Evolutionary conservation across 1,139 yeast species (phyloP).

Genomic region (Protomyces inouyei): DNA sequence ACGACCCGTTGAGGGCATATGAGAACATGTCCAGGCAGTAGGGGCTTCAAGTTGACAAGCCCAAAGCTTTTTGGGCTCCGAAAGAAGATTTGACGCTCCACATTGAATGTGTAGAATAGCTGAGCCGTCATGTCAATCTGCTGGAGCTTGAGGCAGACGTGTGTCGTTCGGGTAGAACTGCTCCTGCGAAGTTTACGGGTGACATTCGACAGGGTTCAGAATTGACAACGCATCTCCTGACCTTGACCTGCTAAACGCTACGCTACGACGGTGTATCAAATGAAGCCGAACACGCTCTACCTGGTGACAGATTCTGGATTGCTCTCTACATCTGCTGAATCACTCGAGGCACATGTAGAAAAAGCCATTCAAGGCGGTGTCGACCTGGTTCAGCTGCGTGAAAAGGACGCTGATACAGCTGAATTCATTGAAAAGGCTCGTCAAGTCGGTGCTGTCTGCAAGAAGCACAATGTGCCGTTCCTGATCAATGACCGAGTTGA

Average conservation of each 20-base stretch:
- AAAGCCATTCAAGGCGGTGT: conserved; percentile 66
- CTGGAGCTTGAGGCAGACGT: too few species aligned
- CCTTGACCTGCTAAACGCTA: background rate
- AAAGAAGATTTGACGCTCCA: conserved; percentile 16
- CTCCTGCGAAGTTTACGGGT: too few species aligned
- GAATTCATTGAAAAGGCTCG: conserved; percentile 62
- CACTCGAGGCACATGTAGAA: conserved; percentile 50
- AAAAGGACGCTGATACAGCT: conserved; percentile 64
- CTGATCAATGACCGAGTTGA: conserved; percentile 85
- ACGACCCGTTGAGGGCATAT: conserved; percentile 74
- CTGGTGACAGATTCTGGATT: conserved; percentile 77
- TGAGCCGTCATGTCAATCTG: background rate
- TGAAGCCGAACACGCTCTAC: conserved; percentile 50
- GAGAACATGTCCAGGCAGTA: conserved; percentile 81
- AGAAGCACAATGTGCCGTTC: conserved; percentile 59
- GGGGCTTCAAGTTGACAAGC: conserved; percentile 78
- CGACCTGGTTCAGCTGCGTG: conserved; percentile 78
- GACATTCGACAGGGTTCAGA: too few species aligned
- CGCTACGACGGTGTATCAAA: background rate
- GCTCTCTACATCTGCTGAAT: conserved; percentile 56
- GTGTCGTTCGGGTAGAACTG: too few species aligned
- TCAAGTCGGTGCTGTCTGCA: conserved; percentile 58
- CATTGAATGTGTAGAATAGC: conserved; percentile 14
- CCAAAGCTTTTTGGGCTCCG: conserved; percentile 52
- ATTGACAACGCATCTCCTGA: too few species aligned